Conservation (phyloP, 257 asterid species). For the Dorcoceras hygrometricum region DNA sequence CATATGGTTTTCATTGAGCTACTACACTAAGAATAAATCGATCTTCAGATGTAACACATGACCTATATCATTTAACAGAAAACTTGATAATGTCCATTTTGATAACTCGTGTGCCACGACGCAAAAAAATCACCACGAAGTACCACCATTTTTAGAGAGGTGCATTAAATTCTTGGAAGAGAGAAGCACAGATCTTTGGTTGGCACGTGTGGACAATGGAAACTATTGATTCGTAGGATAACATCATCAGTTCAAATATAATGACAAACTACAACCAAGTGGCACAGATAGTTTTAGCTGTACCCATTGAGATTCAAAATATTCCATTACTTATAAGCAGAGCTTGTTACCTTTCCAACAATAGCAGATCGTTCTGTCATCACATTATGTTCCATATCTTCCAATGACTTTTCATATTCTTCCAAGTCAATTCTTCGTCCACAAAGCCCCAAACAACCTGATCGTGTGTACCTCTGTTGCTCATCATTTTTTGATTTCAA, state of each 20-base stretch:
- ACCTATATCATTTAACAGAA: conserved; percentile 1
- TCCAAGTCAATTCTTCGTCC: conserved; percentile 55
- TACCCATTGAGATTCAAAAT: conserved; percentile 1
- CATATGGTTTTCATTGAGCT: neutral
- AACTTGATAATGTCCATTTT: neutral
- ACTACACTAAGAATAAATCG: neutral
- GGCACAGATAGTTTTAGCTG: neutral
- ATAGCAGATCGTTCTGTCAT: conserved; percentile 59
- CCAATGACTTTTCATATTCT: conserved; percentile 71
- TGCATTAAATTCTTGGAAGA: conserved; percentile 1
- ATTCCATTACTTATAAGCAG: conserved; percentile 11
- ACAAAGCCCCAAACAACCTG: conserved; percentile 65
- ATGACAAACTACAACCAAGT: neutral
- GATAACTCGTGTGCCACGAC: neutral
- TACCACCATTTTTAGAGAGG: neutral
- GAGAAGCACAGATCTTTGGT: conserved; percentile 14
- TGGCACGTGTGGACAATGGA: neutral
- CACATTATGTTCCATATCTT: conserved; percentile 59
- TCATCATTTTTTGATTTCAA: conserved; percentile 42
- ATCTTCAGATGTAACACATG: neutral
- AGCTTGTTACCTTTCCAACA: conserved; percentile 59
- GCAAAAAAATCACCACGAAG: conserved; percentile 1
- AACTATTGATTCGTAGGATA: neutral
- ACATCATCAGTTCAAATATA: conserved; percentile 1
- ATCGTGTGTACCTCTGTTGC: conserved; percentile 41